These are phyloP conservation scores for Cucumis melo DNA, from an alignment of 306 rosid species.

Conservation along the genomic window DNA sequence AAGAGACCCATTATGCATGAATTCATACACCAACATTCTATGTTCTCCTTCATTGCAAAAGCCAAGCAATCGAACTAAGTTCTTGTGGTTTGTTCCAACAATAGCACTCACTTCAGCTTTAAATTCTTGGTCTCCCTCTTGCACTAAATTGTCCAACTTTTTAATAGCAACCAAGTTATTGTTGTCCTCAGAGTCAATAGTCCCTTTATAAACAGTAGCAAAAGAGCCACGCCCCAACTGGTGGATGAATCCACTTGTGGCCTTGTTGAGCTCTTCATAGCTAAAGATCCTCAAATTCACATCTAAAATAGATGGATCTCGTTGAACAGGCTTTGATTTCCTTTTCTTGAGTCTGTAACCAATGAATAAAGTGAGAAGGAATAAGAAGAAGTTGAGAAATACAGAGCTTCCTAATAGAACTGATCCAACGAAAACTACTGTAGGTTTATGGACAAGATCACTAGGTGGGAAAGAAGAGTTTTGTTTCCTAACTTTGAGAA, in stretches of 20 bases:
- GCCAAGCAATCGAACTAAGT: constrained; percentile 9
- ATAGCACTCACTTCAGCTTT: constrained; percentile 19
- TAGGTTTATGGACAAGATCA: neutral
- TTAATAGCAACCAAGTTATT: constrained; percentile 25
- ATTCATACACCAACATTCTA: constrained; percentile 16
- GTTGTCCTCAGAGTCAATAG: neutral
- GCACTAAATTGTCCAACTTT: constrained; percentile 11
- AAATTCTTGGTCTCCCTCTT: constrained; percentile 28
- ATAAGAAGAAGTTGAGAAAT: constrained; percentile 16
- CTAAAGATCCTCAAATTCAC: neutral
- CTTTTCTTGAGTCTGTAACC: neutral
- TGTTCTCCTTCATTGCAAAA: constrained; percentile 13
- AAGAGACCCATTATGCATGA: constrained; percentile 13
- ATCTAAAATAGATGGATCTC: neutral
- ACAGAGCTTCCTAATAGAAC: constrained; percentile 29
- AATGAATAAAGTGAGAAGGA: constrained; percentile 6
- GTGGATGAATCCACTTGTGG: neutral
- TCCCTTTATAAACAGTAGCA: constrained; percentile 11
- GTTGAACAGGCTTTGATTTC: neutral
- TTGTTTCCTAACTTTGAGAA: constrained; percentile 12
- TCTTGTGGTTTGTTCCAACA: constrained; percentile 20
- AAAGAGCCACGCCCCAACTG: neutral
- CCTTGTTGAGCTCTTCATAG: neutral
- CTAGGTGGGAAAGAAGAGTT: neutral
- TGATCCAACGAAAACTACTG: constrained; percentile 13